Evolutionary conservation across 2,329 filamentous ascomycete genomes (phyloP).

Genomic region (Trichoderma gracile): DNA sequence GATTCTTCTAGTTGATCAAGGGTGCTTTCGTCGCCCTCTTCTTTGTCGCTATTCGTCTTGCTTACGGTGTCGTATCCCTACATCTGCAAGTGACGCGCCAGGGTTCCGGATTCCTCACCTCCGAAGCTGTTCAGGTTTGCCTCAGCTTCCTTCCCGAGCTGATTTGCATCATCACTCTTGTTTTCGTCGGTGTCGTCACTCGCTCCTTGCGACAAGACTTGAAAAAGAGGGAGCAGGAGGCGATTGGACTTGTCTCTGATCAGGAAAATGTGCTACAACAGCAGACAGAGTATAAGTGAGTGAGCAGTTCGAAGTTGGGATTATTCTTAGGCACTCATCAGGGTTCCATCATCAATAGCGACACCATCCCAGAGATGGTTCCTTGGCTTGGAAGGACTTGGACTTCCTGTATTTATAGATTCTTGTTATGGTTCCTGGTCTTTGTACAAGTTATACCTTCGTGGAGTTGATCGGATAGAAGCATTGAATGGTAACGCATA

Average conservation of each 20-base stretch:
- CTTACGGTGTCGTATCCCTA: background rate
- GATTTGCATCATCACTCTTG: background rate
- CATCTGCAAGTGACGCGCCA: background rate
- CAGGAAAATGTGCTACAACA: background rate
- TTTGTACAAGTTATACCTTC: too few species aligned
- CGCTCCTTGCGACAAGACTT: background rate
- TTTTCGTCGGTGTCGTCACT: background rate
- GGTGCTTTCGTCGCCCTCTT: background rate
- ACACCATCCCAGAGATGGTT: too few species aligned
- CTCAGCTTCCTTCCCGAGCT: background rate
- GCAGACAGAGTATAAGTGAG: background rate
- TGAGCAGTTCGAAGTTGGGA: too few species aligned
- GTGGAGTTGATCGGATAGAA: too few species aligned
- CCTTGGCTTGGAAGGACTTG: too few species aligned
- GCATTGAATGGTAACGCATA: too few species aligned
- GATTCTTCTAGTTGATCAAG: background rate
- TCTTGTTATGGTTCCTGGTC: too few species aligned
- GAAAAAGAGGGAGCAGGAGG: slow-evolving; percentile 11
- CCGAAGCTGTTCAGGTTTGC: slow-evolving; percentile 7
- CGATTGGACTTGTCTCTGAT: background rate
- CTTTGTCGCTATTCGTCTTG: slow-evolving; percentile 4
- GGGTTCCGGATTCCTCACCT: background rate
- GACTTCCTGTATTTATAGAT: too few species aligned
- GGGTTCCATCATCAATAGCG: too few species aligned
- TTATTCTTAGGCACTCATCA: too few species aligned